Base-by-base conservation (phyloP, 257 asterid genomes). In the Craterostigma plantagineum region DNA sequence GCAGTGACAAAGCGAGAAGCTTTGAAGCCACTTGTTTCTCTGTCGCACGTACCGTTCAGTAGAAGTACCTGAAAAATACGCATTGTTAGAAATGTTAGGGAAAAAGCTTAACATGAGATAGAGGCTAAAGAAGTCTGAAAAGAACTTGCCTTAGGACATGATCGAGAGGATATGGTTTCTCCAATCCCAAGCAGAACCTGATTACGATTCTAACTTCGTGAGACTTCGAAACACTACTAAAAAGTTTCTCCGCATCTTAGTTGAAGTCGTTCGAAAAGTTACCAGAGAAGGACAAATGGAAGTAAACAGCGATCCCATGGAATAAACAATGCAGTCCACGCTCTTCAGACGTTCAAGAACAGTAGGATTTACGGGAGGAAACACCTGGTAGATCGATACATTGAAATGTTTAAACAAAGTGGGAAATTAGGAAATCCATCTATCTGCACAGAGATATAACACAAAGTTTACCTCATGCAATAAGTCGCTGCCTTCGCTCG, bases 261-360 rank as follows among this genome's bases (percentile, higher is more conserved):
- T 36, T 36, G 40, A 36, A 36, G 14, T 36, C n/a, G n/a, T 9
- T 3, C 1, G 8, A 36, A n/a, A n/a, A n/a, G n/a, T 76, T 76
- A 81, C 97, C 85, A 87, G 70, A 55, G 97, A 87, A 33, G 97
- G 97, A 61, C 97, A 81, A 49, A 87, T 61, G 42, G 97, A 87
- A 59, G 97, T 81, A 61, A 79, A 87, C 18, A 87, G 86, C 13
- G 95, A 81, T 33, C 97, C 97, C 97, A 87, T 87, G 53, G 92
- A 87, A 66, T 63, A 87, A 53, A 87, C 42, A 48, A 87, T 69
- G 73, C 95, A 73, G 65, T 87, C 91, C 7, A 72, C 90, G 10
- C 53, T 68, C 59, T 54, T 76, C 72, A 87, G 60, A 62, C 74
- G 75, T 39, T 79, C 97, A 37, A 76, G 57, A 50, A 71, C 95